Base-by-base conservation (phyloP, 768 basidiomycete species). In the Leccinum longicurvipes region DNA sequence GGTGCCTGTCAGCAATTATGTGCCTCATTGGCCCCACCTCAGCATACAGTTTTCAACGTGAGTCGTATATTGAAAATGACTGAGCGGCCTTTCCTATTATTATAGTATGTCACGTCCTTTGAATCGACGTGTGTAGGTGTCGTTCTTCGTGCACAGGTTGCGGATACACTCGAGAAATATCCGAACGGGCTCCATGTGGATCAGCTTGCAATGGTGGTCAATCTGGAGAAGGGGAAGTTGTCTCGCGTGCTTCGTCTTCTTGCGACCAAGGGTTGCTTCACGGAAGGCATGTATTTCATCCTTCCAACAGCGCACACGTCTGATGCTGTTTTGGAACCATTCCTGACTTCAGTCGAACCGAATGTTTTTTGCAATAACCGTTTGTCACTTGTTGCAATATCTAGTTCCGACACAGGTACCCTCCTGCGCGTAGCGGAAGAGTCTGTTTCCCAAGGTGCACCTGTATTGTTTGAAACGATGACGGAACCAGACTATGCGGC, bases 181-280 rank as follows among this genome's bases (percentile, higher is more conserved):
- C 72, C 71, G 2, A 31, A 66, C 3, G 72, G 72, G 25, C 55
- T 72, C n/a, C 65, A 61, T 34, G 56, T 69, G 3, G 50, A 60
- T 2, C 62, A 69, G 47, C 63, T 73, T 14, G 46, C 66, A 14
- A 56, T 58, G 47, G 42, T 59, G 36, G 63, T 69, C 25, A 55
- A 46, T 14, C 21, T 71, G 29, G 66, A 70, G 39, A 58, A 58
- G 36, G 60, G 59, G 2, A 73, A 73, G 32, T 67, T 72, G 12
- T 44, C 60, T 41, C 69, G 68, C 4, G 50, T 71, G 25, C 59
- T 73, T 23, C 67, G 72, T 36, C 54, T 63, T 6, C 69, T 73
- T 28, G 68, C 72, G 1, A 60, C 2, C 71, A 73, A 66, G 63
- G 72, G 31, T 6, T 31, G 31, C 31, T 31, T 31, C 31, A 31